Base-by-base conservation (phyloP, 2,329 filamentous ascomycete species). In the Fusarium illudens region DNA sequence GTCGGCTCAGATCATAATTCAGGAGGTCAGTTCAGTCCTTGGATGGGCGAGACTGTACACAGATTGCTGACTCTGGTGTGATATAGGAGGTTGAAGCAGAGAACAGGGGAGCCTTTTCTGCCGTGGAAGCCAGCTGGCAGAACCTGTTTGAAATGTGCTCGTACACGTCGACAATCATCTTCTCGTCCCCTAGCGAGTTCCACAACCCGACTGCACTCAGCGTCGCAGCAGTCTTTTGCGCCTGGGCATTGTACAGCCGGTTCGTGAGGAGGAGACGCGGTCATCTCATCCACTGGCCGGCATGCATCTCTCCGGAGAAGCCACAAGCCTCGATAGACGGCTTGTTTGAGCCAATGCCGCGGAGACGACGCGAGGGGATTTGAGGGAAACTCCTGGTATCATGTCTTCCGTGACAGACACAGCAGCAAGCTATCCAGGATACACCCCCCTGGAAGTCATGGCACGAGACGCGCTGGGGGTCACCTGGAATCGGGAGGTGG, bases 81-180 rank as follows among this genome's bases (percentile, higher is more conserved):
- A 42, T 25, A 1, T 34, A 89, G 86, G 84, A 85, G 56, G 83
- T 90, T 19, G 81, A 85, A 37, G 78, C 81, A 15, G 77, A 82
- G n/a, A 75, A 82, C 36, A 86, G 92, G n/a, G 91, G 90, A 1
- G 79, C 83, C 0, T 94, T 94, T 69, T 93, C 90, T 0, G 81
- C 89, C 0, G 84, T 88, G 8, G 92, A 94, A 75, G 85, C 88
- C 9, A 84, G 88, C 0, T 83, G 89, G 36, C 91, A 94, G 74
- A 93, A 89, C 64, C 68, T 86, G 1, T 93, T 92, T 64, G 91
- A 94, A 75, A 82, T 93, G 49, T 76, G 89, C 2, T 89, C 90
- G 0, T 93, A 88, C 72, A 83, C 83, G 0, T 84, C 84, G 1
- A 94, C 91, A 0, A 88, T 92, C 62, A 73, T 89, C 4, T 92